Evolutionary conservation across 352 stramenopile genomes (phyloP), one percentile per base, ranked within the genome.

Genomic region (Pythium folliculosum): DNA sequence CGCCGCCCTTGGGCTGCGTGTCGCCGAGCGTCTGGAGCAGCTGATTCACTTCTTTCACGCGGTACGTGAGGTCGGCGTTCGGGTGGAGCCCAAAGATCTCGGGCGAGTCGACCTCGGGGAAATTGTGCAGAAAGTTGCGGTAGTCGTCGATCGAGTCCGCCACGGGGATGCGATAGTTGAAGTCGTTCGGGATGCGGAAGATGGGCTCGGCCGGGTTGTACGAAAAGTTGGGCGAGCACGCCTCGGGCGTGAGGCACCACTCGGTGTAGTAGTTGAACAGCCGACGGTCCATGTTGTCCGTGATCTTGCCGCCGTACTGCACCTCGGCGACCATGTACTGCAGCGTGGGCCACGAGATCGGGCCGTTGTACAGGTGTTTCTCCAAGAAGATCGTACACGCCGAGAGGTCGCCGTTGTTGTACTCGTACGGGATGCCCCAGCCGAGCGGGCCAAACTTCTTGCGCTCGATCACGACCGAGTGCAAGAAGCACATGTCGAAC

Each of bases 281-380:
- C 22, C 96, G 82, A 0, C 97, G 94, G 70, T 99, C 97, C 73
- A 99, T 89, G 63, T 98, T 98, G 78, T 99, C 97, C 12, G 97
- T 99, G 71, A 99, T 99, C 74, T 99, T 99, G 69, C 97, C 97
- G 47, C 97, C 97, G 78, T 99, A 99, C 71, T 99, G 95, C 14
- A 98, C 96, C 75, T 99, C 97, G 10, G 94, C 92, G 27, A 99
- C 96, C 96, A 99, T 99, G 78, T 99, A 99, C 84, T 99, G 95
- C 63, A 99, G 93, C 23, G 97, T 99, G 9, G 89, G 89, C 97
- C 97, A 99, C 63, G 94, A 98, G 72, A 99, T 99, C 47, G 95
- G 95, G 2, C 95, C 96, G 70, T 98, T 98, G 86, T 99, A 99
- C 55, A 99, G 66, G 69, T 99, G 96, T 70, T 99, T 99, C 77